Conservation (phyloP, 75 land plant species). For the Cunninghamia lanceolata region DNA sequence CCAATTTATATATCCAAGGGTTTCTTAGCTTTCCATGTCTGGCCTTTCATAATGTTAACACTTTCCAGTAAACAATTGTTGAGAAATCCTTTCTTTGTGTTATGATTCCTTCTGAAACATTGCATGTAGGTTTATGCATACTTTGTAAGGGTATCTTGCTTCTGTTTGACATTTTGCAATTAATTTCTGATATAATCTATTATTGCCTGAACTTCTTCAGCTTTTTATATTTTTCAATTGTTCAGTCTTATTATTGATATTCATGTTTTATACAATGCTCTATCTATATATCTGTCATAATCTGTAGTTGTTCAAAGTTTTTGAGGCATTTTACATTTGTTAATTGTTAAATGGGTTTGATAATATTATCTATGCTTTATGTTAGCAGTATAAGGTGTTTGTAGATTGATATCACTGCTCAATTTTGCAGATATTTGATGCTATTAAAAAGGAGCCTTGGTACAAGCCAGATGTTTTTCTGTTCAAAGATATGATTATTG, state of each 20-base stretch:
- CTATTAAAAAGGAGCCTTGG: conserved; percentile 80
- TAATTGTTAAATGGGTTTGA: background rate
- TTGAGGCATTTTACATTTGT: background rate
- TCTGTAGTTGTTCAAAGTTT: background rate
- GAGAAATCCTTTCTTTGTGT: background rate
- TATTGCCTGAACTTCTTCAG: background rate
- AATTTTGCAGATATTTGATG: conserved; percentile 55
- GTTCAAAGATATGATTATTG: conserved; percentile 77
- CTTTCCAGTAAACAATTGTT: background rate
- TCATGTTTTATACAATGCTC: background rate
- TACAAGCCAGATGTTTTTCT: conserved; percentile 78
- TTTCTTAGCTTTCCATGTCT: background rate
- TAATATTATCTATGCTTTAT: background rate
- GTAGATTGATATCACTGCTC: background rate
- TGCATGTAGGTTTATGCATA: background rate
- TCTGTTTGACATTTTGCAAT: background rate
- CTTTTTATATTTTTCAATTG: background rate
- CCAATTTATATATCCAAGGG: background rate
- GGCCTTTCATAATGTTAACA: background rate
- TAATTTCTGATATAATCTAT: background rate
- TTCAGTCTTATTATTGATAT: background rate
- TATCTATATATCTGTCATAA: background rate
- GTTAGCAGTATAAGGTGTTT: background rate
- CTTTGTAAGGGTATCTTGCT: background rate
- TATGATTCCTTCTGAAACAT: background rate